phyloP scores from a whole-genome alignment of 768 basidiomycete genomes.

The Dioszegia crocea region DNA sequence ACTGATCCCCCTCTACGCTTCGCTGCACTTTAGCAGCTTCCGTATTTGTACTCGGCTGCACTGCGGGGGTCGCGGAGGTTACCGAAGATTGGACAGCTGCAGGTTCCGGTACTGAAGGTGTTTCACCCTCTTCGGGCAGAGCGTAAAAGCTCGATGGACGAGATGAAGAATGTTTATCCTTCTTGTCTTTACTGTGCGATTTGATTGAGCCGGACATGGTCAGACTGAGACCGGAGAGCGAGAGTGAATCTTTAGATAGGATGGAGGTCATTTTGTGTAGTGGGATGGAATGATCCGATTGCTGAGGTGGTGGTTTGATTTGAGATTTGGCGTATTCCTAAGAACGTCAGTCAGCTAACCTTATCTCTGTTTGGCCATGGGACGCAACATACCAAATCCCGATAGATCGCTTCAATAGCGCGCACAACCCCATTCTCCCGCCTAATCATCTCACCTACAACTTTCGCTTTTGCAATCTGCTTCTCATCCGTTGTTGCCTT shows the following conservation, averaged over 20 bases:
- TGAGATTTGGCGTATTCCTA: slow-evolving; percentile 82
- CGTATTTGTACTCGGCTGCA: not conserved
- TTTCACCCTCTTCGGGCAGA: not conserved
- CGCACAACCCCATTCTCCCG: slow-evolving; percentile 86
- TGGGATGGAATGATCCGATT: slow-evolving; percentile 16
- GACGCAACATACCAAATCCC: slow-evolving; percentile 61
- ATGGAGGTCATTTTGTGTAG: slow-evolving; percentile 19
- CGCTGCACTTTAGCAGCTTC: not conserved
- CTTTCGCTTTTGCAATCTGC: slow-evolving; percentile 78
- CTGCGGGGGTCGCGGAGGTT: too few species aligned
- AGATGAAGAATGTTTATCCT: not conserved
- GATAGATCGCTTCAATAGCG: slow-evolving; percentile 91
- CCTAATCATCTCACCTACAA: slow-evolving; percentile 81
- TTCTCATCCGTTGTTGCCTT: slow-evolving; percentile 80
- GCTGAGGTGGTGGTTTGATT: slow-evolving; percentile 58
- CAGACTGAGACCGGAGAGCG: not conserved
- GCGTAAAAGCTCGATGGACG: not conserved
- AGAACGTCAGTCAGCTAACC: not conserved
- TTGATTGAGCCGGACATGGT: not conserved
- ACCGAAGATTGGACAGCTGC: not conserved
- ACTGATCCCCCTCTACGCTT: too few species aligned
- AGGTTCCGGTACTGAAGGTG: not conserved
- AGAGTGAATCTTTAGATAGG: slow-evolving; percentile 11
- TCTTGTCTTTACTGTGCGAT: not conserved
- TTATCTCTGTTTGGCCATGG: not conserved